Evolutionary conservation across 2,329 filamentous ascomycete genomes (phyloP), one percentile per base, ranked within the genome.

Genomic region (Mariannaea elegans): DNA sequence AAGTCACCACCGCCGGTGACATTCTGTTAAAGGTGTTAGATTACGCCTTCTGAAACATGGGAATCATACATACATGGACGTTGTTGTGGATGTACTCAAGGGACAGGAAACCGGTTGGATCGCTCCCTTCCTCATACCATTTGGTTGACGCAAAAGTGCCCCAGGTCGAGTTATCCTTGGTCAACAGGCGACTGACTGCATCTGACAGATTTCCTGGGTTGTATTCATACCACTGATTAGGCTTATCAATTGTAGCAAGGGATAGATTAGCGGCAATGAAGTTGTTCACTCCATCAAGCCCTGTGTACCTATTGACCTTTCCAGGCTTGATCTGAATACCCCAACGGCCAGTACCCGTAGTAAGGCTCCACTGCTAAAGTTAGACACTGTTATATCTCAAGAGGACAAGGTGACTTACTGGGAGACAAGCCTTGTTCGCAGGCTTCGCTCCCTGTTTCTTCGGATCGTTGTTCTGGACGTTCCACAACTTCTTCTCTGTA

Each of bases 21-120:
- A 12, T 7, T 7, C 27, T 31, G 27, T 31, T 7, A 7, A 12
- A 7, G 27, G 27, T 31, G 7, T 7, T 7, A 7, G 12, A 7
- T 31, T 31, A 12, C 27, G n/a, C n/a, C n/a, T 31, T 31, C 27
- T 12, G 12, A 31, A 12, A 7, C 12, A 31, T 31, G 12, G 27
- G 27, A 7, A 7, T 31, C 12, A 9, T 3, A 50, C 65, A 56
- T 50, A 65, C 65, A 46, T 80, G 78, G 16, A 80, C 71, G 39
- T 71, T 71, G 55, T 79, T 78, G 55, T 80, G 78, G 34, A 79
- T 68, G 49, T 71, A 73, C 66, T 81, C 78, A 8, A 80, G 61
- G 8, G 66, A 69, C 34, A 68, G 29, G 14, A 63, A 66, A 13
- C 64, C 59, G 6, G 41, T 39, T 23, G 7, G 36, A 31, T 16